A percentile compares a stretch with the other conserved stretches of the same genome.
Conservation (phyloP, 345 rosid species). For the Eucalyptus curtisii region DNA sequence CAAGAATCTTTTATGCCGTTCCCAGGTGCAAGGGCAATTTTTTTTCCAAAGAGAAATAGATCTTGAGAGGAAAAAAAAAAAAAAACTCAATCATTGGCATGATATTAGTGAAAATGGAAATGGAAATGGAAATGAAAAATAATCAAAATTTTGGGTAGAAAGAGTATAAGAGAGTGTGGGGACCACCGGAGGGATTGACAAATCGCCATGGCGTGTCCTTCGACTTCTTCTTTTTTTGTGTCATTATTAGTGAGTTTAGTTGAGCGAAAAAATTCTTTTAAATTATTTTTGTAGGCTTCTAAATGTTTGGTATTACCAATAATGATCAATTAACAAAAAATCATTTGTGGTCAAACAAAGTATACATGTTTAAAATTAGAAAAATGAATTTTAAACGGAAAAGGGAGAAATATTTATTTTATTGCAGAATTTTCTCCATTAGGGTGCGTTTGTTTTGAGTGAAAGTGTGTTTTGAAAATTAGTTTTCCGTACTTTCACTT, state of each 20-base stretch:
- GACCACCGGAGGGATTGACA: neutral
- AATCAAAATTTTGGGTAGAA: neutral
- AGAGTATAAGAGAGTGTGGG: neutral
- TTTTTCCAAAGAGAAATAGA: neutral
- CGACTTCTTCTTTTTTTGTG: neutral
- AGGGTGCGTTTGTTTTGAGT: neutral
- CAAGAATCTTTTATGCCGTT: neutral
- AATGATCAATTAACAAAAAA: neutral
- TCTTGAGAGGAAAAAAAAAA: neutral
- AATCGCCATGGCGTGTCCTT: neutral
- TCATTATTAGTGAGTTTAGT: neutral
- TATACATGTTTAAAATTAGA: neutral
- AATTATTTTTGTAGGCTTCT: neutral
- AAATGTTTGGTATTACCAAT: fast-evolving
- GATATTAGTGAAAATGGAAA: neutral
- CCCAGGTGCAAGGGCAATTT: neutral
- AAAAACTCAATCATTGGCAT: neutral
- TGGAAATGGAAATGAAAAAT: neutral
- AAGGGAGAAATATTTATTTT: neutral
- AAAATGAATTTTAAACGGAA: fast-evolving
- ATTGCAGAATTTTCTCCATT: no score
- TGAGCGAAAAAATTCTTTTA: neutral
- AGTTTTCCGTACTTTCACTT: fast-evolving
- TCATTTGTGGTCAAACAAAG: neutral
- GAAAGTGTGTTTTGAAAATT: fast-evolving